Conservation (phyloP, 306 rosid genomes). For the Lathyrus aphaca region DNA sequence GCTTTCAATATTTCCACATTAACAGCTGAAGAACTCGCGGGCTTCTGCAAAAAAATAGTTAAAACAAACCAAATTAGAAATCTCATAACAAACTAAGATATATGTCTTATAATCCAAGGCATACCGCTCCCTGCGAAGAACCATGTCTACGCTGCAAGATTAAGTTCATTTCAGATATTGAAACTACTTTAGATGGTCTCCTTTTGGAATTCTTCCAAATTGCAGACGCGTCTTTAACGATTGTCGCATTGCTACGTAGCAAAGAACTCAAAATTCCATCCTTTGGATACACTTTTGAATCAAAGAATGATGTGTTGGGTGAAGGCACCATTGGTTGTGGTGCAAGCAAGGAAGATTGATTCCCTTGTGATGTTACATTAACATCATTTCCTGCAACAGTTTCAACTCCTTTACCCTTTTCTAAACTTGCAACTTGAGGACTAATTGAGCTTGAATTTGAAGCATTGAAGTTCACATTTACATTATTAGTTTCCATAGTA, state of each 20-base stretch:
- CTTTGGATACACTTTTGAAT: slow-evolving; percentile 15
- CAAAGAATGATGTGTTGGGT: slow-evolving; percentile 11
- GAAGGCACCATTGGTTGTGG: slow-evolving; percentile 39
- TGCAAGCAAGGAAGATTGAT: slow-evolving; percentile 40
- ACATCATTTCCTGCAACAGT: slow-evolving; percentile 20
- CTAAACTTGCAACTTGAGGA: slow-evolving; percentile 41
- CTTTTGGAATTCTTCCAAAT: slow-evolving; percentile 42
- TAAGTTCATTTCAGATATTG: slow-evolving; percentile 75
- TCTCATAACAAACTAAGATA: slow-evolving; percentile 3
- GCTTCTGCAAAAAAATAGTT: slow-evolving; percentile 53
- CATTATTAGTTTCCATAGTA: slow-evolving; percentile 26
- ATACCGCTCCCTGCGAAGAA: slow-evolving; percentile 53
- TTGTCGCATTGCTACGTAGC: slow-evolving; percentile 15
- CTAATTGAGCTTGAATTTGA: slow-evolving; percentile 45
- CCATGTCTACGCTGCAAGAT: slow-evolving; percentile 52
- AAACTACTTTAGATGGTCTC: slow-evolving; percentile 53
- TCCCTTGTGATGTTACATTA: slow-evolving; percentile 39
- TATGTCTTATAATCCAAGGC: slow-evolving; percentile 25
- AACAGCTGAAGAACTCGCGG: slow-evolving; percentile 53
- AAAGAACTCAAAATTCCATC: slow-evolving; percentile 46
- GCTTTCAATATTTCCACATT: slow-evolving; percentile 60
- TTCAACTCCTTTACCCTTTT: slow-evolving; percentile 41
- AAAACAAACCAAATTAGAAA: slow-evolving; percentile 28
- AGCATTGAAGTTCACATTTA: slow-evolving; percentile 31
- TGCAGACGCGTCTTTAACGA: slow-evolving; percentile 30